A percentile compares a stretch with the other conserved stretches of the same genome.
phyloP scores from a whole-genome alignment of 2,329 filamentous ascomycete species.

The Penicillium expansum region DNA sequence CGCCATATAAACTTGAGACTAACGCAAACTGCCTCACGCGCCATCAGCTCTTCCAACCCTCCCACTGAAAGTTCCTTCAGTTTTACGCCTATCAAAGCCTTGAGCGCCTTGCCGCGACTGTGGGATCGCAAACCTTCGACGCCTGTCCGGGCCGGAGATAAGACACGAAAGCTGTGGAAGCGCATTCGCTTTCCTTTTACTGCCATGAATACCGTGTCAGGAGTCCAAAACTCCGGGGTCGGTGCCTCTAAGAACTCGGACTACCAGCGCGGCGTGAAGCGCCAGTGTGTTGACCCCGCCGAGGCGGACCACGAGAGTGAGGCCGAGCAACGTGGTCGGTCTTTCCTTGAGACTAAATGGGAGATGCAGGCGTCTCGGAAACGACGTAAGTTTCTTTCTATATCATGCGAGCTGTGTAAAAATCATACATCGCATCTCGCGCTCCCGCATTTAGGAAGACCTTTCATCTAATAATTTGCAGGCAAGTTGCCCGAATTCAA shows the following conservation, averaged over 20 bases:
- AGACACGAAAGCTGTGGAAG: constrained; percentile 48
- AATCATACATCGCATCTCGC: background rate
- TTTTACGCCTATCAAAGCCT: constrained; percentile 43
- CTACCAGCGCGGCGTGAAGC: constrained; percentile 38
- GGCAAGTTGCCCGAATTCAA: constrained; percentile 23
- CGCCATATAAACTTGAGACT: constrained; percentile 7
- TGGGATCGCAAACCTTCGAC: constrained; percentile 49
- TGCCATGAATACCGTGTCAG: constrained; percentile 29
- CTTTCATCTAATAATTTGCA: constrained; percentile 11
- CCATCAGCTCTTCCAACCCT: constrained; percentile 12
- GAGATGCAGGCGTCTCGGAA: constrained; percentile 33
- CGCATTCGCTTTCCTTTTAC: constrained; percentile 40
- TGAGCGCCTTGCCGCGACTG: constrained; percentile 36
- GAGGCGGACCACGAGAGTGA: constrained; percentile 12
- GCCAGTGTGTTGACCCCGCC: constrained; percentile 28
- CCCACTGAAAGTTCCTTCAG: constrained; percentile 30
- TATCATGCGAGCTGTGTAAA: background rate
- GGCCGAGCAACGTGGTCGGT: constrained; percentile 27
- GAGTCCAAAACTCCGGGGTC: constrained; percentile 34
- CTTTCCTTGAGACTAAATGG: constrained; percentile 45
- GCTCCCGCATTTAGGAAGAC: background rate
- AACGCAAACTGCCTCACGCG: constrained; percentile 7
- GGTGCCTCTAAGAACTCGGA: constrained; percentile 29
- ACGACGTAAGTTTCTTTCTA: constrained; percentile 28
- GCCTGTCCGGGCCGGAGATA: constrained; percentile 39